Conservation (phyloP, 2,329 filamentous ascomycete genomes). For the Dryadomyces quercus-mongolicae region DNA sequence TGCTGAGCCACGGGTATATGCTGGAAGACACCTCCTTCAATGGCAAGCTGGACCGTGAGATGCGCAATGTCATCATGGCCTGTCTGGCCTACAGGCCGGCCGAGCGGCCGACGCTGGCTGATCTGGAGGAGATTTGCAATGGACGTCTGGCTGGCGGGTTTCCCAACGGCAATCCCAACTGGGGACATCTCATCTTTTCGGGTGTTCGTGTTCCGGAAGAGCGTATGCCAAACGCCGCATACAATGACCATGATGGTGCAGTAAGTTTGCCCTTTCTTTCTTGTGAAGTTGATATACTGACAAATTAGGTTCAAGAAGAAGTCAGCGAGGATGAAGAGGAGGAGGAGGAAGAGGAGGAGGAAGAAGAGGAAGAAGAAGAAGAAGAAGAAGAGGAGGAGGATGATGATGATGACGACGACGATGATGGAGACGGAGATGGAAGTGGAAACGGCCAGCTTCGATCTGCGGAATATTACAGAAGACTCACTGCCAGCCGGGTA, state of each 20-base stretch:
- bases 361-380: not conserved
- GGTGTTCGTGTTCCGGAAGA: not conserved
- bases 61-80: constrained; percentile 6
- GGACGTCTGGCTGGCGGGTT: not conserved
- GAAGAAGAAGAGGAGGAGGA: not conserved
- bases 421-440: not conserved
- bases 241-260: not conserved
- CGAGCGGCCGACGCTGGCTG: constrained; percentile 4
- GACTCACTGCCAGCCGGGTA: not conserved
- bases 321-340: not conserved
- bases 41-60: not conserved
- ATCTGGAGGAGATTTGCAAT: not conserved
- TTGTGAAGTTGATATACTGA: not conserved
- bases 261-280: not conserved
- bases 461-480: too few relatives aligned
- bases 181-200: not conserved
- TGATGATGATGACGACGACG: not conserved
- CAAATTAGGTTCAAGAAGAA: not conserved
- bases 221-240: not conserved
- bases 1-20: constrained; percentile 1
- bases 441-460: not conserved
- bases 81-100: constrained; percentile 6
- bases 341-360: not conserved
- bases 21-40: not conserved
- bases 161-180: not conserved